Percentiles rank a stretch among this genome's conserved stretches.
Conservation (phyloP, 2,329 filamentous ascomycete genomes). For the Pseudogymnoascus verrucosus region DNA sequence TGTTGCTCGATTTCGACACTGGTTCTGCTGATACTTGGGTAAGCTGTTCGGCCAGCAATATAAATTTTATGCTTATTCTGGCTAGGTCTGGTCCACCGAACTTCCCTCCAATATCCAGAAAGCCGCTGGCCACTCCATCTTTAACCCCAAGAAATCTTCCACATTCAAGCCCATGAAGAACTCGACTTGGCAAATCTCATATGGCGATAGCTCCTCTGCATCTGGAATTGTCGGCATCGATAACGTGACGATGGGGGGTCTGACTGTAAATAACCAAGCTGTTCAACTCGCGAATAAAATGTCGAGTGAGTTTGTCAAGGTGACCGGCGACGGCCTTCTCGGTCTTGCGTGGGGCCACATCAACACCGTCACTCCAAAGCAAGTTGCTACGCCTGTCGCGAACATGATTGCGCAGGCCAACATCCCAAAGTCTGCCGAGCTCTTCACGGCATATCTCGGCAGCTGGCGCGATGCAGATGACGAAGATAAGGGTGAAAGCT, state of each 20-base stretch:
- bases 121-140: conserved; percentile 42
- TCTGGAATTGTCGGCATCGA: conserved; percentile 59
- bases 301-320: conserved; percentile 48
- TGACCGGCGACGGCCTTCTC: conserved; percentile 55
- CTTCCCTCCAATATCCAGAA: conserved; percentile 31
- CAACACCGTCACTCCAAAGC: conserved; percentile 51
- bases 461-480: conserved; percentile 43
- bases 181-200: conserved; percentile 56
- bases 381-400: conserved; percentile 55
- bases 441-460: conserved; percentile 53
- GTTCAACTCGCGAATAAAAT: conserved; percentile 56
- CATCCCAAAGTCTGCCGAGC: conserved; percentile 39
- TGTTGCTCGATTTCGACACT: conserved; percentile 61
- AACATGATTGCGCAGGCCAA: conserved; percentile 57
- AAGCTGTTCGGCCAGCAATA: conserved; percentile 19
- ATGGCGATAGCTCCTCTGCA: conserved; percentile 61
- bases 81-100: conserved; percentile 48
- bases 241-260: conserved; percentile 51
- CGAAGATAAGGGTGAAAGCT: conserved; percentile 38
- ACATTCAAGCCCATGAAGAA: conserved; percentile 45
- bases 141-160: conserved; percentile 51
- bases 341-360: conserved; percentile 58
- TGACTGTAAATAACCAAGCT: conserved; percentile 52
- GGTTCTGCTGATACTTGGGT: conserved; percentile 65
- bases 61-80: neutral